phyloP scores from a whole-genome alignment of 495 filamentous ascomycete genomes.

The Penicillium robsamsonii region DNA sequence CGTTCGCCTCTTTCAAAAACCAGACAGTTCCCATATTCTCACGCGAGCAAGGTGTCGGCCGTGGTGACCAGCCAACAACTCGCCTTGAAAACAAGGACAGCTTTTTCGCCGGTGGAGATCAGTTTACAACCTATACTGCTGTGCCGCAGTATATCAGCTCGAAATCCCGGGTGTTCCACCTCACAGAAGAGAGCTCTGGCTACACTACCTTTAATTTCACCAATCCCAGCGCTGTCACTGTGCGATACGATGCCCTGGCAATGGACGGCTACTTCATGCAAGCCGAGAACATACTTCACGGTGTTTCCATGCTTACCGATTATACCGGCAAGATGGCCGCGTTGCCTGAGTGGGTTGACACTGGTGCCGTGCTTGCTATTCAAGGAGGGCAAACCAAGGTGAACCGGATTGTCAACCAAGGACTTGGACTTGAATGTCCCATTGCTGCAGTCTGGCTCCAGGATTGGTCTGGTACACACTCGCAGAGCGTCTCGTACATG shows the following conservation, averaged over 20 bases:
- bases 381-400: constrained; percentile 28
- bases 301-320: constrained; percentile 23
- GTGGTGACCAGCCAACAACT: constrained; percentile 29
- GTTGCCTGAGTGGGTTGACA: constrained; percentile 23
- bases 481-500: constrained; percentile 24
- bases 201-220: constrained; percentile 27
- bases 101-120: constrained; percentile 27
- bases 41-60: constrained; percentile 29
- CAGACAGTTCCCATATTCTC: constrained; percentile 30
- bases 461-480: constrained; percentile 28
- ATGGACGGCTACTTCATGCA: constrained; percentile 27
- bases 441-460: constrained; percentile 29
- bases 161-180: constrained; percentile 20
- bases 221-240: constrained; percentile 18
- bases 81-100: constrained; percentile 19
- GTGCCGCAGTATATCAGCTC: constrained; percentile 27
- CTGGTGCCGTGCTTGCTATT: constrained; percentile 24
- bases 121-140: constrained; percentile 25
- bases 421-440: constrained; percentile 17
- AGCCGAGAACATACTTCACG: constrained; percentile 21
- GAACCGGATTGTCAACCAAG: constrained; percentile 21
- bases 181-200: constrained; percentile 24
- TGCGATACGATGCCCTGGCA: constrained; percentile 19
- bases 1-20: constrained; percentile 32
- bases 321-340: constrained; percentile 27